Percentiles rank a stretch among this genome's conserved stretches.
Conservation (phyloP, 1,284 basidiomycete genomes). For the Mycena citricolor region DNA sequence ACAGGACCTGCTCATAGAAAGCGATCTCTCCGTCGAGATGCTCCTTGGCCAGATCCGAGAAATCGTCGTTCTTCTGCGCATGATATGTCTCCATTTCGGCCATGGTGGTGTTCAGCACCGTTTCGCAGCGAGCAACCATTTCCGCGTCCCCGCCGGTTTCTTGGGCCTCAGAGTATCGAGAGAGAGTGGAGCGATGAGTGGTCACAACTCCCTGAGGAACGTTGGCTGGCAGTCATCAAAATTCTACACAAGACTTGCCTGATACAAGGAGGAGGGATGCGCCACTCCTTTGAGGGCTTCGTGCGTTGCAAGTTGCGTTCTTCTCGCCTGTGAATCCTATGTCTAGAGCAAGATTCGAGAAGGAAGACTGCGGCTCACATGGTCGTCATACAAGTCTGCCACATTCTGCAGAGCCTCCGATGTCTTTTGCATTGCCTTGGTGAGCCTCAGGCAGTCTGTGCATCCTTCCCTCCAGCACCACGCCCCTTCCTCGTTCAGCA, state of each 20-base stretch:
- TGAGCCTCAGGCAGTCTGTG: conserved; percentile 70
- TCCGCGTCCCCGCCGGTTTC: too few relatives aligned
- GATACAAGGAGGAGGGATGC: conserved; percentile 70
- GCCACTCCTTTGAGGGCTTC: conserved; percentile 75
- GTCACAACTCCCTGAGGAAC: conserved; percentile 61
- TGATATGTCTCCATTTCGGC: conserved; percentile 85
- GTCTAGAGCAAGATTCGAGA: conserved; percentile 2
- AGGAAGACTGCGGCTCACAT: conserved; percentile 56
- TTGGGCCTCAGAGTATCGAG: conserved; percentile 63
- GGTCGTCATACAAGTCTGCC: conserved; percentile 76
- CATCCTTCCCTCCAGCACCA: conserved; percentile 87
- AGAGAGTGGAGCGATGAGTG: conserved; percentile 66
- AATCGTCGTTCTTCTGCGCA: conserved; percentile 70
- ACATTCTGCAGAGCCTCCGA: conserved; percentile 73
- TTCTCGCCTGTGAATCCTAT: conserved; percentile 54
- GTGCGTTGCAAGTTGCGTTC: conserved; percentile 70
- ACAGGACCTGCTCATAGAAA: conserved; percentile 66
- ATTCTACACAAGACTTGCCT: conserved; percentile 40
- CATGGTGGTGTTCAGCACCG: conserved; percentile 84
- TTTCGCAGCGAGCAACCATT: conserved; percentile 76
- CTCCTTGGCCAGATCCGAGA: conserved; percentile 55
- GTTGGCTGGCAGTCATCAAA: too few relatives aligned
- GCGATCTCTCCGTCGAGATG: conserved; percentile 77
- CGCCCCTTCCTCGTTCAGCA: conserved; percentile 71
- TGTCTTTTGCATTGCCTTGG: conserved; percentile 77